Base-by-base conservation (phyloP, 805 yeast species). In the Lipomyces mesembrius region DNA sequence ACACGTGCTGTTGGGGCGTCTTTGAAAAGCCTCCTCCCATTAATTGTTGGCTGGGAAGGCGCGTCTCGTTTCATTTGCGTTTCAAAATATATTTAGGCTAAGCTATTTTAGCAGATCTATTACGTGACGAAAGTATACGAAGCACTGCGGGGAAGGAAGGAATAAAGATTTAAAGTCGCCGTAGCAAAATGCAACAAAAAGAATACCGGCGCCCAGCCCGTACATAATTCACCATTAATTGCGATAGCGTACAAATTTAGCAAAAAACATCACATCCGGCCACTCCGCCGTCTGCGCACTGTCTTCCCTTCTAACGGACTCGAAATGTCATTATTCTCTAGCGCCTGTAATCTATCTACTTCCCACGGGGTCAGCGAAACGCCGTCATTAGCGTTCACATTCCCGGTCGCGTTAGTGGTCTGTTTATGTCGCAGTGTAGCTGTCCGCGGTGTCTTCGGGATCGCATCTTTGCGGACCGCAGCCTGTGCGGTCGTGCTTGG, bases 331-430 rank as follows among this genome's bases (percentile, higher is more conserved):
- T 39, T 29, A 29, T 29, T 34, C 20, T 61, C 67, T 46, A 46
- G 25, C 12, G 59, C 64, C 51, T 29, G 20, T 55, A 59, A 29
- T 35, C 69, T 57, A 46, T 68, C 71, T 6, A 59, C 27, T 57
- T 68, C 71, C 71, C 71, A 68, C 49, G 71, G 71, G 34, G 71
- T 68, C 39, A 68, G 52, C 37, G 60, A 53, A 20, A 27, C 20
- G n/a, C 25, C 22, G 17, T 34, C 29, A n/a, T 32, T 34, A 46
- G 37, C 34, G 34, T 52, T 52, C 51, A 14, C 59, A 51, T 25
- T 29, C 29, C 20, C 63, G 5, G 55, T 9, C 34, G 55, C n/a
- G 43, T 37, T 43, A 27, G 60, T 7, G 7, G 22, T 14, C 32
- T 37, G 46, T 8, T 12, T 57, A 43, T 43, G 49, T n/a, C 49